A percentile compares a stretch with the other conserved stretches of the same genome.
phyloP scores from a whole-genome alignment of 2,329 filamentous ascomycete genomes.

The Aureobasidium lini region DNA sequence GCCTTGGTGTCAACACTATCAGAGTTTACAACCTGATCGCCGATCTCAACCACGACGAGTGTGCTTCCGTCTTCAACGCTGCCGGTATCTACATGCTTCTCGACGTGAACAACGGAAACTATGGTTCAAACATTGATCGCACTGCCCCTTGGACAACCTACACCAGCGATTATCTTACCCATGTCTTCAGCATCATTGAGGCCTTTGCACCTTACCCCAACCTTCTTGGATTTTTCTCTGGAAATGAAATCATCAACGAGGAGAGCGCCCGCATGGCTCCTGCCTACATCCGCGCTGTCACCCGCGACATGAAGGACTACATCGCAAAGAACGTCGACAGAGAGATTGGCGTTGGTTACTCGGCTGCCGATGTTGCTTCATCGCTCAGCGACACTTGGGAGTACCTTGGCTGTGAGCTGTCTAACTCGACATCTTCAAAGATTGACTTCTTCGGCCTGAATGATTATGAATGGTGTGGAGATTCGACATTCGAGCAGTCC shows the following conservation, averaged over 20 bases:
- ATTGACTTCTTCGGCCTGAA: slow-evolving; percentile 65
- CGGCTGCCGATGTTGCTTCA: slow-evolving; percentile 65
- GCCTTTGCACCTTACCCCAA: slow-evolving; percentile 61
- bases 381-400: slow-evolving; percentile 68
- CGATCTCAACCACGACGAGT: slow-evolving; percentile 47
- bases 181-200: slow-evolving; percentile 57
- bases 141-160: slow-evolving; percentile 49
- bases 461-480: slow-evolving; percentile 64
- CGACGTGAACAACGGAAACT: slow-evolving; percentile 56
- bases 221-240: slow-evolving; percentile 58
- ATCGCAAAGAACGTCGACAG: slow-evolving; percentile 52
- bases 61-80: slow-evolving; percentile 53
- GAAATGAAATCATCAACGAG: slow-evolving; percentile 59
- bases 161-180: slow-evolving; percentile 46
- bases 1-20: slow-evolving; percentile 53
- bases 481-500: slow-evolving; percentile 51
- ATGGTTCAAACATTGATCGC: slow-evolving; percentile 50
- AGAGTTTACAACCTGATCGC: slow-evolving; percentile 55
- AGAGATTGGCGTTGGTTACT: slow-evolving; percentile 60
- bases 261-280: slow-evolving; percentile 36
- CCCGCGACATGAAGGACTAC: slow-evolving; percentile 62
- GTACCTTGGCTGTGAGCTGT: slow-evolving; percentile 60
- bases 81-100: slow-evolving; percentile 60
- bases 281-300: slow-evolving; percentile 53
- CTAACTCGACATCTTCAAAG: slow-evolving; percentile 40